Conservation (phyloP, 306 rosid genomes). For the Psophocarpus tetragonolobus region DNA sequence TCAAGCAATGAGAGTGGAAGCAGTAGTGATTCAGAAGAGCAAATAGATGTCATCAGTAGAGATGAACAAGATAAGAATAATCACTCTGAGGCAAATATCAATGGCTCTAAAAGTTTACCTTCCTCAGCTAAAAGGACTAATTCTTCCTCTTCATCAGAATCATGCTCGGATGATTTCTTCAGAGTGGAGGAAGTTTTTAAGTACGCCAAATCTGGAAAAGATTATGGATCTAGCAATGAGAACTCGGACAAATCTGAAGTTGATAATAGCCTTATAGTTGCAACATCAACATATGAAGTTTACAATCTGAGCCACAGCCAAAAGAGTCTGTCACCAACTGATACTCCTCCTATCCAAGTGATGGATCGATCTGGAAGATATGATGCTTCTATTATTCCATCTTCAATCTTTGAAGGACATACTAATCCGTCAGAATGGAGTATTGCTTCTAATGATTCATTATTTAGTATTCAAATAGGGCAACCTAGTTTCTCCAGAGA, state of each 20-base stretch:
- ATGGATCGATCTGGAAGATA: conserved; percentile 66
- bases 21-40: conserved; percentile 26
- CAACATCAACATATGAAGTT: conserved; percentile 35
- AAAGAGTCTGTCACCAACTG: conserved; percentile 39
- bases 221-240: conserved; percentile 30
- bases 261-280: conserved; percentile 16
- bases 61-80: conserved; percentile 28
- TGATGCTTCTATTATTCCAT: conserved; percentile 68
- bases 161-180: conserved; percentile 34
- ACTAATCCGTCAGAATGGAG: conserved; percentile 73
- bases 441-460: conserved; percentile 74
- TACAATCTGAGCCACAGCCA: conserved; percentile 29
- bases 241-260: conserved; percentile 39
- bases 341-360: conserved; percentile 57
- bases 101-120: conserved; percentile 30
- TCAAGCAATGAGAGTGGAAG: conserved; percentile 22
- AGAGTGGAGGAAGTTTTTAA: conserved; percentile 28
- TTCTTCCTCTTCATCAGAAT: conserved; percentile 43
- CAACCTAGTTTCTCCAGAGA: conserved; percentile 61
- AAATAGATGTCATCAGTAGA: conserved; percentile 24
- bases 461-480: conserved; percentile 81
- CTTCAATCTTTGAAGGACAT: conserved; percentile 56
- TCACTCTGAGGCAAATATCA: not conserved
- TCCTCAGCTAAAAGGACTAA: conserved; percentile 18
- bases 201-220: conserved; percentile 23